Evolutionary conservation across 164 flowering plant genomes (phyloP), one percentile per base, ranked within the genome.

Genomic region (Vitis riparia): DNA sequence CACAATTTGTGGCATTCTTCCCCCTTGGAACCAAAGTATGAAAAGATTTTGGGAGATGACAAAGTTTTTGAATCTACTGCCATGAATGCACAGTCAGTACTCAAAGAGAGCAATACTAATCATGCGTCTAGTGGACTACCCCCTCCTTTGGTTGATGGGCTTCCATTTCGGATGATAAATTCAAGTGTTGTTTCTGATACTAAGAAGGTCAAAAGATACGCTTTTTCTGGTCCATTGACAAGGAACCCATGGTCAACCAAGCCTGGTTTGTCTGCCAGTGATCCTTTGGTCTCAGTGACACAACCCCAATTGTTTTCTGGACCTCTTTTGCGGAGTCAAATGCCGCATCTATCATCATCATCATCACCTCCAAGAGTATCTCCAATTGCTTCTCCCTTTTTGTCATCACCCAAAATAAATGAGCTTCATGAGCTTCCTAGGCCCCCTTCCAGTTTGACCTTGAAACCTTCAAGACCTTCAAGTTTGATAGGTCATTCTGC

Each of bases 351-450:
- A 27, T 68, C 77, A 10, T 73, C 83, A 27, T 68, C 77, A 10
- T 73, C 82, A 29, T 70, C 83, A 23, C 77, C 92, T 59, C 93
- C 93, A 23, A 87, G 76, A 80, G 74, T 78, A 15, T 91, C 97
- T 59, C 87, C 88, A 51, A 74, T 63, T 76, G 75, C 81, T 52
- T 87, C 93, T 9, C 93, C 94, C 32, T 79, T 79, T 66, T 60
- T 68, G n/a, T 86, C 92, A 23, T 80, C 97, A 32, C 97, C 95
- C 9, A 92, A 82, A 77, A 92, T 94, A 73, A 89, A 86, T 76
- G 97, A 94, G 74, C 97, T 92, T 73, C 98, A 94, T 71, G 97
- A 94, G 79, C 98, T 94, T 74, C 98, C 98, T 6, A 80, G 93
- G 71, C 98, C 98, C 0, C 98, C 98, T 19, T 66, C 68, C 44